Percentiles rank a stretch among this genome's conserved stretches.
phyloP scores from a whole-genome alignment of 1,284 basidiomycete genomes.

The Fomitopsis betulina region DNA sequence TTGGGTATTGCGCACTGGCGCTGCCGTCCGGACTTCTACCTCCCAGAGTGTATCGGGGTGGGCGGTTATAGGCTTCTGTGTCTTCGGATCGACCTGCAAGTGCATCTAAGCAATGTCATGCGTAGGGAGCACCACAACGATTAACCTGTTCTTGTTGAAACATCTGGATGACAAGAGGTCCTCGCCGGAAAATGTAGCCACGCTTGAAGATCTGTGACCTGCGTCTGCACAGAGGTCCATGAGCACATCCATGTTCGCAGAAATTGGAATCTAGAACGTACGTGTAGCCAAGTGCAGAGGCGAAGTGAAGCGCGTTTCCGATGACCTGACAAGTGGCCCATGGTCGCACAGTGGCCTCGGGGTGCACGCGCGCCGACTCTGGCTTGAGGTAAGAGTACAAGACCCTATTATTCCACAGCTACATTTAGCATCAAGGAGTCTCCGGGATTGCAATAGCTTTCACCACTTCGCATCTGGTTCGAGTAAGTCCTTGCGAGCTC shows the following conservation, averaged over 20 bases:
- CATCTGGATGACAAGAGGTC: conserved; percentile 68
- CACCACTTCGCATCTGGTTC: conserved; percentile 60
- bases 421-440: neutral
- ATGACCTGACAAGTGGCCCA: conserved; percentile 74
- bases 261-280: conserved; percentile 29
- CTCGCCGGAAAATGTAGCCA: conserved; percentile 69
- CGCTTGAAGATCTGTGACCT: conserved; percentile 75
- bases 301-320: conserved; percentile 74
- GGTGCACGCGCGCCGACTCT: conserved; percentile 70
- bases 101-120: neutral
- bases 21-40: conserved; percentile 77
- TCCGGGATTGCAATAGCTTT: conserved; percentile 15
- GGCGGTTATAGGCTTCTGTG: conserved; percentile 65
- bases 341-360: conserved; percentile 77
- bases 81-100: conserved; percentile 60
- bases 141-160: conserved; percentile 75
- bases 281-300: conserved; percentile 71
- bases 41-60: conserved; percentile 76
- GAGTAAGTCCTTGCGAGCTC: conserved; percentile 68
- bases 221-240: conserved; percentile 34
- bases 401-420: conserved; percentile 38
- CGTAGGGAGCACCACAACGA: neutral
- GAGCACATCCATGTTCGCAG: neutral
- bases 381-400: conserved; percentile 76
- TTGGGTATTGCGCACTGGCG: conserved; percentile 67